Base-by-base conservation (phyloP, 805 yeast genomes). In the Ogataea thermomethanolica region DNA sequence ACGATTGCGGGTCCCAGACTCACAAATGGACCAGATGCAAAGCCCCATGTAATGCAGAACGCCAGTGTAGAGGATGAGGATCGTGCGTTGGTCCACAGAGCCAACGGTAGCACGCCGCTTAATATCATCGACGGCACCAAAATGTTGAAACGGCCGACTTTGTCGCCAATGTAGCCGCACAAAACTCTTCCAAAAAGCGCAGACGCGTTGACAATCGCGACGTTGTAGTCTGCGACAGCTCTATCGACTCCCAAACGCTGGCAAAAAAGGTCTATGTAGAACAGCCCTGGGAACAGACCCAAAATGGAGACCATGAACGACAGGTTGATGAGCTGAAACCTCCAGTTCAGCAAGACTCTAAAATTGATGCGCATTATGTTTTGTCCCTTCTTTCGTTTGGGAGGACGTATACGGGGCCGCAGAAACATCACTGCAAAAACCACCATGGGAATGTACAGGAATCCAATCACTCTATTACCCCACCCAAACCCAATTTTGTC, bases 231-330 rank as follows among this genome's bases (percentile, higher is more conserved):
- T 74, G 57, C 3, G 69, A 77, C 14, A 69, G 62, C 3, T 77
- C 66, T 61, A 15, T 78, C 70, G 47, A 70, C 74, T 35, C 73
- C 71, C 5, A 78, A 71, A 49, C 79, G 55, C 17, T 72, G 68
- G 55, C 78, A 77, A 40, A 76, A 61, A 25, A 75, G 62, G 27
- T 76, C 71, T 21, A 75, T 77, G 50, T 78, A 78, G 2, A 81
- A 83, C 42, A 77, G 65, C 57, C 75, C 67, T n/a, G 79, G 69
- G 25, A 69, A 59, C 8, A 67, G 35, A 1, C 51, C 48, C 12
- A 57, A 27, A 34, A 55, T 40, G 15, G 50, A 59, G 3, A 70
- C 51, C 54, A 70, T 74, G 17, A 67, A 53, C 2, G 61, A 51
- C 20, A 67, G 45, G 25, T 70, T 43, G 59, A 72, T 66, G 0